These are phyloP conservation scores for Thielaviopsis ethacetica DNA, from an alignment of 2,329 filamentous ascomycete species.

Conservation along the genomic window DNA sequence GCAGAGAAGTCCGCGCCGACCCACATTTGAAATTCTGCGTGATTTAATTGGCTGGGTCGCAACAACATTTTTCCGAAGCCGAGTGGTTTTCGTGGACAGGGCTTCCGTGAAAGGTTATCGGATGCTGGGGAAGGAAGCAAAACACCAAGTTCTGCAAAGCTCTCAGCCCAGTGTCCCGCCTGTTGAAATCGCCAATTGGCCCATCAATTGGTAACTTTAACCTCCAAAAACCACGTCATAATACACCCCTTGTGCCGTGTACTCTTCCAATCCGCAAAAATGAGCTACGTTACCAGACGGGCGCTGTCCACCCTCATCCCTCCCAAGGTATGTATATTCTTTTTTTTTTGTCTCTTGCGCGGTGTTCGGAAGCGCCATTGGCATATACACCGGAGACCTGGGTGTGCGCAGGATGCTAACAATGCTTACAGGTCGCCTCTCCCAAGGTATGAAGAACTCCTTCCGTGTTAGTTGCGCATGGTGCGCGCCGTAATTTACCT, in stretches of 20 bases:
- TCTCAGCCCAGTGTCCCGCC: constrained; percentile 12
- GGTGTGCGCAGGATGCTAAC: constrained; percentile 5
- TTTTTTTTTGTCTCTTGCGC: background rate
- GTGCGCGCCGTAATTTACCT: background rate
- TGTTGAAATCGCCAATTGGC: constrained; percentile 12
- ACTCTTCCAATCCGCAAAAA: constrained; percentile 22
- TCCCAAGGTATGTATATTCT: constrained; percentile 62
- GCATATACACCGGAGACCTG: background rate
- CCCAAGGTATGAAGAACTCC: constrained; percentile 50
- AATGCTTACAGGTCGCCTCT: constrained; percentile 50
- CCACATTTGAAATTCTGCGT: constrained; percentile 12
- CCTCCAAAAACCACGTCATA: background rate
- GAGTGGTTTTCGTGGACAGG: constrained; percentile 31
- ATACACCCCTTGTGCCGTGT: constrained; percentile 8
- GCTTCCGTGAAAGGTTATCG: constrained; percentile 11
- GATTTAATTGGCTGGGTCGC: constrained; percentile 27
- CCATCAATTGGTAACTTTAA: constrained; percentile 8
- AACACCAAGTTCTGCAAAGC: constrained; percentile 11
- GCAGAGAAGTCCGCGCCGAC: background rate
- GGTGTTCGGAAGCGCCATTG: too few relatives aligned
- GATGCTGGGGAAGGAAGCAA: constrained; percentile 2
- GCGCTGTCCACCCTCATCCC: constrained; percentile 97
- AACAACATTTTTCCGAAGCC: constrained; percentile 28
- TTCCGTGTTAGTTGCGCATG: background rate
- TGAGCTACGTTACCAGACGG: constrained; percentile 85